A percentile compares a stretch with the other conserved stretches of the same genome.
Conservation (phyloP, 495 filamentous ascomycete species). For the Cercophora sp. region DNA sequence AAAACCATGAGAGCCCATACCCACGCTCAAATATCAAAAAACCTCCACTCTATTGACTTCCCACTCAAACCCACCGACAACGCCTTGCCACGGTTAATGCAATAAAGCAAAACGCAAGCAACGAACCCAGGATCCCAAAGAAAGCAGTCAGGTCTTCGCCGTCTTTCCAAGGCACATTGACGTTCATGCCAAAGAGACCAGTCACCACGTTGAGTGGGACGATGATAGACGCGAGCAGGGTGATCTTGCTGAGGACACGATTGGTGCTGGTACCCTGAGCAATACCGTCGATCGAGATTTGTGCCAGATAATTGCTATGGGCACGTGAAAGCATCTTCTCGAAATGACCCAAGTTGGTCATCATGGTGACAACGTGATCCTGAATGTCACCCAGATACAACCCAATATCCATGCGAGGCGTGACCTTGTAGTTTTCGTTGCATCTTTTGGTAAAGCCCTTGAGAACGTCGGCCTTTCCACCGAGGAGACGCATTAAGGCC, state of each 20-base stretch:
- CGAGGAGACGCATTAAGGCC: slow-evolving; percentile 84
- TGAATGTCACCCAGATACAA: slow-evolving; percentile 96
- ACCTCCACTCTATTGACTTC: neutral
- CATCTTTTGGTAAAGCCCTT: slow-evolving; percentile 96
- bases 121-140: slow-evolving; percentile 71
- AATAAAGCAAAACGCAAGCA: slow-evolving; percentile 55
- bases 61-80: slow-evolving; percentile 23
- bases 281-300: slow-evolving; percentile 87
- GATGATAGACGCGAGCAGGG: slow-evolving; percentile 88
- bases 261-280: slow-evolving; percentile 76
- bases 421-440: slow-evolving; percentile 93
- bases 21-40: neutral
- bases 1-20: too few species aligned
- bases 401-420: slow-evolving; percentile 91
- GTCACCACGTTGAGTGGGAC: slow-evolving; percentile 96
- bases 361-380: slow-evolving; percentile 99
- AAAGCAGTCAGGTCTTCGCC: slow-evolving; percentile 61
- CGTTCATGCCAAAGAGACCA: slow-evolving; percentile 98
- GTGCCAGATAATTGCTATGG: slow-evolving; percentile 95
- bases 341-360: slow-evolving; percentile 89
- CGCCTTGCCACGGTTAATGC: slow-evolving; percentile 37
- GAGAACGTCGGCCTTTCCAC: slow-evolving; percentile 96
- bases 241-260: slow-evolving; percentile 86
- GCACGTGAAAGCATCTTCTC: slow-evolving; percentile 95
- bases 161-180: slow-evolving; percentile 67